A percentile compares a stretch with the other conserved stretches of the same genome.
These are phyloP conservation scores for Candida dajiaensis DNA, from an alignment of 805 yeast genomes.

Conservation along the genomic window DNA sequence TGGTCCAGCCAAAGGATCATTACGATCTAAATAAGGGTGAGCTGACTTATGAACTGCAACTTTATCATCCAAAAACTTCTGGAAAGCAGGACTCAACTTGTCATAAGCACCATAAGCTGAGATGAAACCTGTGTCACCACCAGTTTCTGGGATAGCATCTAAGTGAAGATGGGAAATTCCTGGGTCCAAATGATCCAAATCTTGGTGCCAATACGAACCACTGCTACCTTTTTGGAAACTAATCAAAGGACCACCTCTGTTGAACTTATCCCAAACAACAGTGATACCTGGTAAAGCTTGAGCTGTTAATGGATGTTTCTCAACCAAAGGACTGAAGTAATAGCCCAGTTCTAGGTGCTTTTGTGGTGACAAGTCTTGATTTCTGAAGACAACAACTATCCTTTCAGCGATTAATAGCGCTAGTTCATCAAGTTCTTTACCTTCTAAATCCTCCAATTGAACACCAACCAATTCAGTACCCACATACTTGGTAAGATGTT, in stretches of 20 bases:
- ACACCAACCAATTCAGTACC: slow-evolving; percentile 46
- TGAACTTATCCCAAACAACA: slow-evolving; percentile 28
- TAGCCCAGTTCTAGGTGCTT: slow-evolving; percentile 38
- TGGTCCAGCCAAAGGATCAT: slow-evolving; percentile 41
- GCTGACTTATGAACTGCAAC: slow-evolving; percentile 38
- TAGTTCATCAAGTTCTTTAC: slow-evolving; percentile 39
- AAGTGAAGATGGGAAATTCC: slow-evolving; percentile 46
- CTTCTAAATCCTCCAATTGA: slow-evolving; percentile 34
- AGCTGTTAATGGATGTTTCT: slow-evolving; percentile 32
- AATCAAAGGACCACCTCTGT: slow-evolving; percentile 22
- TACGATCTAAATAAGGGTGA: slow-evolving; percentile 33
- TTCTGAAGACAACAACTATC: slow-evolving; percentile 42
- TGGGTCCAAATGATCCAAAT: slow-evolving; percentile 52
- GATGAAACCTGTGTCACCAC: slow-evolving; percentile 53
- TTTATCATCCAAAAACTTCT: slow-evolving; percentile 48
- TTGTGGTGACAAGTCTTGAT: slow-evolving; percentile 39
- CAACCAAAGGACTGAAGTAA: slow-evolving; percentile 37
- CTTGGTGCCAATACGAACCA: slow-evolving; percentile 36
- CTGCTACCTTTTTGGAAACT: slow-evolving; percentile 11
- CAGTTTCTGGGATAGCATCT: slow-evolving; percentile 42
- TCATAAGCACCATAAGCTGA: slow-evolving; percentile 54
- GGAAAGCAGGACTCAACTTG: slow-evolving; percentile 45
- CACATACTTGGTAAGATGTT: slow-evolving; percentile 35
- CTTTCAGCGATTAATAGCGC: slow-evolving; percentile 42
- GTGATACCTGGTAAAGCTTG: slow-evolving; percentile 33